These are phyloP conservation scores for Rhizopus sp. DNA, from an alignment of 371 early-diverging fungal species.

Conservation along the genomic window DNA sequence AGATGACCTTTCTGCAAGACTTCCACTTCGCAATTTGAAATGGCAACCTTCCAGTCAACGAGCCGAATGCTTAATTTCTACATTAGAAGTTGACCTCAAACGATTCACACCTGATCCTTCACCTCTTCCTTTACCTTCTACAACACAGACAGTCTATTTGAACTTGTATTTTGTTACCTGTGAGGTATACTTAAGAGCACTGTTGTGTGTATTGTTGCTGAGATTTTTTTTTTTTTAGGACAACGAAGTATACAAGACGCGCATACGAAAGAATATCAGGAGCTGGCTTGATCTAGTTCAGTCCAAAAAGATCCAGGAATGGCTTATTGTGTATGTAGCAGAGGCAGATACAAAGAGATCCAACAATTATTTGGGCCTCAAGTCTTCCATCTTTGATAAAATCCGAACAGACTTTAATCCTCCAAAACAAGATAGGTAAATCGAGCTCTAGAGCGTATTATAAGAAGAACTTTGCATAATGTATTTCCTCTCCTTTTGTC, in stretches of 20 bases:
- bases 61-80: conserved; percentile 57
- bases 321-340: conserved; percentile 87
- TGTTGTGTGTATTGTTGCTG: too few relatives aligned
- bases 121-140: conserved; percentile 55
- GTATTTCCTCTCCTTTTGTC: neutral
- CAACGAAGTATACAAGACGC: conserved; percentile 78
- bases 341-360: conserved; percentile 64
- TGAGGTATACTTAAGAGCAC: conserved; percentile 55
- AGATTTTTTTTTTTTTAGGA: conserved; percentile 52
- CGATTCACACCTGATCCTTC: conserved; percentile 59
- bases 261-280: conserved; percentile 73
- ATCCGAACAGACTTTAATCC: conserved; percentile 86
- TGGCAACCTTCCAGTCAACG: conserved; percentile 82
- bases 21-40: conserved; percentile 82
- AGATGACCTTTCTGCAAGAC: conserved; percentile 66
- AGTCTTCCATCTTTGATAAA: conserved; percentile 80
- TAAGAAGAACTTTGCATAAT: neutral
- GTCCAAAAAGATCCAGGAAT: conserved; percentile 86
- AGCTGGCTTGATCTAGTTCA: conserved; percentile 81
- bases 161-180: conserved; percentile 84
- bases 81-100: conserved; percentile 71
- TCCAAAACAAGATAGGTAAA: conserved; percentile 70
- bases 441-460: neutral
- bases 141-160: conserved; percentile 68
- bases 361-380: conserved; percentile 67